Evolutionary conservation across 1,284 basidiomycete genomes (phyloP), one percentile per base, ranked within the genome.

Genomic region (Polyporus tsugae): DNA sequence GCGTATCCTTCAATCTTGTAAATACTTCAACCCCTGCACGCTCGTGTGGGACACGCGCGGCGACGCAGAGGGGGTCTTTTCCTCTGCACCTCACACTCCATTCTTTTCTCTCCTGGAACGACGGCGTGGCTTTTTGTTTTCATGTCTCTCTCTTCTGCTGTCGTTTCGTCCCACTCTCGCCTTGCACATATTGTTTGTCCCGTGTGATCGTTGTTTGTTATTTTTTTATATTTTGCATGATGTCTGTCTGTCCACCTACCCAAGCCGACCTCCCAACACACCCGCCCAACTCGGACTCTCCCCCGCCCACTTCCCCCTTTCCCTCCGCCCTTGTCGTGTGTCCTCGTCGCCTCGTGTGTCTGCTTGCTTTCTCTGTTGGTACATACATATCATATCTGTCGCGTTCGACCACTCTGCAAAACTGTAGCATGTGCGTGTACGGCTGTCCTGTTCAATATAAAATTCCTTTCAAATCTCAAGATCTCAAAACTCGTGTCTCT

Each of bases 361-460:
- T 73, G 70, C 74, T 77, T 74, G 75, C 75, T 78, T 72, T 76
- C 72, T 70, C 74, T 71, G 73, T 71, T 76, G 72, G 69, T 76
- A 69, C 72, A 65, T 76, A 60, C 71, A 73, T 73, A 72, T 49
- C 72, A 60, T 60, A 60, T 74, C 67, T 76, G 72, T 77, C 74
- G 72, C 71, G 75, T 78, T 77, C 75, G 71, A 71, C 72, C 72
- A 73, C 75, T 73, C 76, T 76, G 78, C 76, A 76, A 76, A 75
- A 74, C 75, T 81, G 80, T 81, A 81, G 79, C 80, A 80, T 80
- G 79, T 77, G 78, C 76, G 78, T 80, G 79, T 81, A 80, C 77
- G 76, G 75, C 75, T 71, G 65, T 75, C 74, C 74, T 75, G 75
- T 76, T 73, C 74, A 76, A 79, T 79, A 74, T 73, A 78, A 77